Base-by-base conservation (phyloP, 2,329 filamentous ascomycete species). In the Chaetomium sp. region DNA sequence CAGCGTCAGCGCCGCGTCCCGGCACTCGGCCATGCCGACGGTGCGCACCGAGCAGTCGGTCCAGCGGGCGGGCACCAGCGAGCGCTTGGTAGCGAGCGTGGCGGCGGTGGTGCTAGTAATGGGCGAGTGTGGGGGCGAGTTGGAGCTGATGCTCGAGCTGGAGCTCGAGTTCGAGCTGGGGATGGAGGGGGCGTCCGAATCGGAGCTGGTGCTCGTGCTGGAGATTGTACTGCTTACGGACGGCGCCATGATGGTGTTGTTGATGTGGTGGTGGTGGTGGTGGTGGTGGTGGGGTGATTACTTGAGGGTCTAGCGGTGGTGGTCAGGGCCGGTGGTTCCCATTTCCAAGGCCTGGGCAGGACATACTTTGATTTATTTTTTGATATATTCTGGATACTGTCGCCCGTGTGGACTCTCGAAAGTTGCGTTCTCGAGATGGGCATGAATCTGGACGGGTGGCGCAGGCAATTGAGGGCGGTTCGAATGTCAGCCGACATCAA, bases 1-100 rank as follows among this genome's bases (percentile, higher is more conserved):
- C 70, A 96, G 84, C 72, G 88, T 88, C 42, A 84, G 79, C 29
- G 88, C 90, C 35, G 90, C 91, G 74, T 87, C 84, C 74, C 87
- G 87, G 79, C 87, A 90, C 78, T 93, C 90, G 64, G 83, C 79
- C 73, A 88, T 83, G 68, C 80, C 80, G 69, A 93, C 80, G 65
- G 84, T 76, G 68, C 90, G 89, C 71, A 92, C 83, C 59, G 80
- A 38, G n/a, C 31, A 77, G 69, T 82, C 79, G 66, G 82, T 81
- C 82, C 80, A 86, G 33, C 76, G 75, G 56, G 78, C 72, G n/a
- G 84, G 84, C 55, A 85, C 76, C 62, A 86, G 81, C 62, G 84
- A 84, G 62, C 76, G 77, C 47, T 71, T 70, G 21, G 58, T 74
- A 68, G 64, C 75, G 73, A 66, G 54, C 45, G 16, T 64, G 53